Conservation (phyloP, 192 early-diverging fungal genomes). For the Rhizophagus sp. region DNA sequence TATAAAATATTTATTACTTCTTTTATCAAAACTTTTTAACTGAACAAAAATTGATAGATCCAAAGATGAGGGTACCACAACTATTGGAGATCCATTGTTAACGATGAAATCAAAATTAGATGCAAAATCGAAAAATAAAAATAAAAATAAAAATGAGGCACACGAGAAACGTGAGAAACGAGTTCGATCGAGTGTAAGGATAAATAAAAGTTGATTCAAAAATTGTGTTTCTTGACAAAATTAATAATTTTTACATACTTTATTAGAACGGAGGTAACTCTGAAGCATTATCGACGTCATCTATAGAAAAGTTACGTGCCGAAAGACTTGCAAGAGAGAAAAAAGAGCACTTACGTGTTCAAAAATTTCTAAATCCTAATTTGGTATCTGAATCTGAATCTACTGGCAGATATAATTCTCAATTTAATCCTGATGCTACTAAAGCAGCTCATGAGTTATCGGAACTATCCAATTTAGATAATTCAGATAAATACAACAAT, state of each 20-base stretch:
- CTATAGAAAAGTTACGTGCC: conserved; percentile 46
- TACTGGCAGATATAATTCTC: conserved; percentile 46
- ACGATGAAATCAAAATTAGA: conserved; percentile 36
- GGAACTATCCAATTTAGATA: not conserved
- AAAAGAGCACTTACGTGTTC: conserved; percentile 36
- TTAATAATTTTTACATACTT: not conserved
- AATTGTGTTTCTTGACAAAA: not conserved
- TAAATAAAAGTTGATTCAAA: not conserved
- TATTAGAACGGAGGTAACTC: conserved; percentile 14
- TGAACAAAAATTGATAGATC: not conserved
- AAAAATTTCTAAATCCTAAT: conserved; percentile 33
- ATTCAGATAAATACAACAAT: not conserved
- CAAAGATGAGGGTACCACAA: conserved; percentile 30
- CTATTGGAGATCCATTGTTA: conserved; percentile 45
- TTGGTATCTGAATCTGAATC: not conserved
- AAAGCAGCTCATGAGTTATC: conserved; percentile 25
- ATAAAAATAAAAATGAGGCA: not conserved
- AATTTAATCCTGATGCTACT: conserved; percentile 56
- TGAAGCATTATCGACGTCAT: conserved; percentile 28
- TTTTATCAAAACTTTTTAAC: no score
- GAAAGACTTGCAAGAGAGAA: conserved; percentile 49
- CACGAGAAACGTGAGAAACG: not conserved
- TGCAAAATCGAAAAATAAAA: conserved; percentile 30
- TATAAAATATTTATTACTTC: not conserved
- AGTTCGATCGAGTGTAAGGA: not conserved